Evolutionary conservation across 768 basidiomycete genomes (phyloP), one percentile per base, ranked within the genome.

Genomic region (Xerocomellus intermedius): DNA sequence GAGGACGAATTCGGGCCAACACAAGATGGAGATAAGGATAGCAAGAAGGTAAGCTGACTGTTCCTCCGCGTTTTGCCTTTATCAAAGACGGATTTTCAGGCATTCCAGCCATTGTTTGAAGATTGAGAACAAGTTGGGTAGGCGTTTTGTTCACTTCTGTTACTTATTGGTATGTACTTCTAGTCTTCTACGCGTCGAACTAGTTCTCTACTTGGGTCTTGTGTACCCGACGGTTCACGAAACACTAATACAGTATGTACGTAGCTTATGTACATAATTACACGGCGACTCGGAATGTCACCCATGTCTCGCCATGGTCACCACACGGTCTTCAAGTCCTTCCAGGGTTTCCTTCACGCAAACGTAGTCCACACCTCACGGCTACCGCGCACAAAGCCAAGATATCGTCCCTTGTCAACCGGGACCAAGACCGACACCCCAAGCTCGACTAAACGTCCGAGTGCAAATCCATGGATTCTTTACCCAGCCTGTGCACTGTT

Each of bases 1-100:
- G 72, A 67, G 41, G 70, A 73, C 21, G 72, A 70, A 24, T 63
- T 72, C 52, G 69, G 61, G 19, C 70, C 70, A 13, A 73, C 70
- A 24, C 70, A 72, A 50, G 68, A 66, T 8, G 58, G 45, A 6
- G 57, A 55, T 13, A 58, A 45, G 14, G 64, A 66, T 36, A 58
- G 57, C 21, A 61, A 32, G 43, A 72, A 71, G 67, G 70, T 69
- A 32, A 48, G 61, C 42, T 24, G 14, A n/a, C 37, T 24, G 19
- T 38, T n/a, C 32, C 33, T 44, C 17, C 1, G 14, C 26, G 8
- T 42, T 42, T 39, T 46, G 13, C 32, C 28, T 17, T 13, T 36
- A 37, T 28, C 30, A 24, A 36, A 56, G 14, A 50, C 14, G 35
- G 3, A 6, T 45, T 38, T 48, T 30, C 46, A 72, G 70, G 32